phyloP scores from a whole-genome alignment of 306 rosid genomes.

The Cucurbita argyrosperma region DNA sequence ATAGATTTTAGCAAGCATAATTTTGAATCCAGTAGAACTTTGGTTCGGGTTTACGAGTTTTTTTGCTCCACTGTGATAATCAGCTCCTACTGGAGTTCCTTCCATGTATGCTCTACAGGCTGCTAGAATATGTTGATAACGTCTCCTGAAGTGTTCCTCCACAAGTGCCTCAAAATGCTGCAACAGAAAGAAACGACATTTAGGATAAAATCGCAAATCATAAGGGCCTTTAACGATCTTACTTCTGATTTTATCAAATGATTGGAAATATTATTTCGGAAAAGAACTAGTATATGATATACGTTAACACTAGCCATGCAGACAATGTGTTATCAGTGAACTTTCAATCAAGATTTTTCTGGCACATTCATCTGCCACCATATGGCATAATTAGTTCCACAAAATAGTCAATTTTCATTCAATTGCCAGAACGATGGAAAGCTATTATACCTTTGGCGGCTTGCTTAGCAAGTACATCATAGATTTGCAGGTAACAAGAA shows the following conservation, averaged over 20 bases:
- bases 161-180: slow-evolving; percentile 83
- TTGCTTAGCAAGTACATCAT: slow-evolving; percentile 53
- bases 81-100: slow-evolving; percentile 61
- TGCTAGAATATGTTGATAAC: slow-evolving; percentile 34
- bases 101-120: slow-evolving; percentile 73
- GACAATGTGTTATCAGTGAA: not conserved
- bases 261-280: not conserved
- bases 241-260: not conserved
- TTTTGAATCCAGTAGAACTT: slow-evolving; percentile 71
- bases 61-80: slow-evolving; percentile 19
- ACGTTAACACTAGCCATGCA: not conserved
- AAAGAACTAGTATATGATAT: not conserved
- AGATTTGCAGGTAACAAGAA: slow-evolving; percentile 74
- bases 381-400: not conserved
- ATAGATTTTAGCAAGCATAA: slow-evolving; percentile 79
- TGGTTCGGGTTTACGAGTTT: slow-evolving; percentile 31
- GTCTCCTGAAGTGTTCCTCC: slow-evolving; percentile 56
- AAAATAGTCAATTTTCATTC: not conserved
- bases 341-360: not conserved
- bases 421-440: not conserved
- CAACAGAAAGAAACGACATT: slow-evolving; percentile 9
- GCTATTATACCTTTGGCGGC: slow-evolving; percentile 56
- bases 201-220: not conserved
- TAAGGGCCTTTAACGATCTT: not conserved
- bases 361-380: not conserved